phyloP scores from a whole-genome alignment of 768 basidiomycete genomes.

The Paxillus rubicundulus region DNA sequence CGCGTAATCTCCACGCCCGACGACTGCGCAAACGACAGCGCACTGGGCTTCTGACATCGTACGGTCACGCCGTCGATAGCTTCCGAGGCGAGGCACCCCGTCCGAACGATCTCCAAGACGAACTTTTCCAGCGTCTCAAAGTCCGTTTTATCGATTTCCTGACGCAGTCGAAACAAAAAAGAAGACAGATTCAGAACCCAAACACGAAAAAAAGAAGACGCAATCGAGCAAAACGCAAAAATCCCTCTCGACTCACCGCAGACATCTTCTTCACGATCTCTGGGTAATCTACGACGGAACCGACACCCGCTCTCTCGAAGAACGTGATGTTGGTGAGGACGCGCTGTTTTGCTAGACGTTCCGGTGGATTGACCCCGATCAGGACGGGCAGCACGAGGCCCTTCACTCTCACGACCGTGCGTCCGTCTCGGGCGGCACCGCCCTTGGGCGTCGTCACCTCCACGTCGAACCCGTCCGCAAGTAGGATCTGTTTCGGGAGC shows the following conservation, averaged over 20 bases:
- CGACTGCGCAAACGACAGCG: conserved; percentile 62
- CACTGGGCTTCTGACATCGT: conserved; percentile 66
- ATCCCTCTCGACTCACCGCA: conserved; percentile 9
- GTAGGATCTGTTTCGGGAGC: conserved; percentile 50
- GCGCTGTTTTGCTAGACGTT: conserved; percentile 61
- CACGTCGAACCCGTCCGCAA: conserved; percentile 43
- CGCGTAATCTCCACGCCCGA: conserved; percentile 64
- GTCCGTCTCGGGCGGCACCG: background rate
- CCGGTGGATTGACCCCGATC: conserved; percentile 71
- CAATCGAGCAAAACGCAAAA: background rate
- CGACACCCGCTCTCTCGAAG: conserved; percentile 26
- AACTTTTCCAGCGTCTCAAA: conserved; percentile 65
- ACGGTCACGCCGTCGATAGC: conserved; percentile 44
- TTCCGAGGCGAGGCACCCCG: conserved; percentile 34
- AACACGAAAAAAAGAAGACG: background rate
- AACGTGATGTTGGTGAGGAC: conserved; percentile 55
- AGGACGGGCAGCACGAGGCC: conserved; percentile 52
- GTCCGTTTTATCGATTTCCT: conserved; percentile 49
- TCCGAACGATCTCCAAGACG: conserved; percentile 44
- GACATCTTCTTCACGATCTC: conserved; percentile 34
- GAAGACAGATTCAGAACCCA: background rate
- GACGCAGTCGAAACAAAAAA: conserved; percentile 3
- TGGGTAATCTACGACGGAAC: conserved; percentile 35
- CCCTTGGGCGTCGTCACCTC: conserved; percentile 32
- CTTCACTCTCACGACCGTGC: conserved; percentile 39